phyloP scores from a whole-genome alignment of 495 filamentous ascomycete species.

The Clohesyomyces aquaticus region DNA sequence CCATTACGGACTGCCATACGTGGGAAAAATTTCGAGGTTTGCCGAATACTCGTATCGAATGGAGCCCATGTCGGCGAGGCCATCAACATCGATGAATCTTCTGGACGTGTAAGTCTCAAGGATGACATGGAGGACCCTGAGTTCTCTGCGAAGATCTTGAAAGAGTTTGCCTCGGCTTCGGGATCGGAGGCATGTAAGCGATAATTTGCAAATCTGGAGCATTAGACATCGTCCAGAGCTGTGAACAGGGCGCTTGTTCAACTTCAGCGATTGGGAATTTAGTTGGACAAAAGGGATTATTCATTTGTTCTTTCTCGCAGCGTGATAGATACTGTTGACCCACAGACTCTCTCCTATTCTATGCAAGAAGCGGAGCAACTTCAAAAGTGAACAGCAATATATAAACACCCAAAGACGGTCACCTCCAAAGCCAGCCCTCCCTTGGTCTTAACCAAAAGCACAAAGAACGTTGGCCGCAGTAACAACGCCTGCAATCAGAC shows the following conservation, averaged over 20 bases:
- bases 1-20: slow-evolving; percentile 10
- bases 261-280: too few relatives aligned
- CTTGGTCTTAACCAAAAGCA: not conserved
- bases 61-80: not conserved
- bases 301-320: not conserved
- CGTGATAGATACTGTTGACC: not conserved
- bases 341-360: not conserved
- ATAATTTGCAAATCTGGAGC: not conserved
- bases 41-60: not conserved
- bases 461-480: not conserved
- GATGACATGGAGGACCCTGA: not conserved
- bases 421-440: not conserved
- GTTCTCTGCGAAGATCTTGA: not conserved
- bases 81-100: not conserved
- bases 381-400: not conserved
- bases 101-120: not conserved
- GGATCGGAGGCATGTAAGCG: not conserved
- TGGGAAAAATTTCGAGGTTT: not conserved
- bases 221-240: not conserved
- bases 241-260: too few relatives aligned
- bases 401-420: not conserved
- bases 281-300: not conserved
- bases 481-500: not conserved
- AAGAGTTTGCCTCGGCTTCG: not conserved
- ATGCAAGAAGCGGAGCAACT: not conserved